A percentile compares a stretch with the other conserved stretches of the same genome.
Conservation (phyloP, 148 eudicot species). For the Dianthus caryophyllus region DNA sequence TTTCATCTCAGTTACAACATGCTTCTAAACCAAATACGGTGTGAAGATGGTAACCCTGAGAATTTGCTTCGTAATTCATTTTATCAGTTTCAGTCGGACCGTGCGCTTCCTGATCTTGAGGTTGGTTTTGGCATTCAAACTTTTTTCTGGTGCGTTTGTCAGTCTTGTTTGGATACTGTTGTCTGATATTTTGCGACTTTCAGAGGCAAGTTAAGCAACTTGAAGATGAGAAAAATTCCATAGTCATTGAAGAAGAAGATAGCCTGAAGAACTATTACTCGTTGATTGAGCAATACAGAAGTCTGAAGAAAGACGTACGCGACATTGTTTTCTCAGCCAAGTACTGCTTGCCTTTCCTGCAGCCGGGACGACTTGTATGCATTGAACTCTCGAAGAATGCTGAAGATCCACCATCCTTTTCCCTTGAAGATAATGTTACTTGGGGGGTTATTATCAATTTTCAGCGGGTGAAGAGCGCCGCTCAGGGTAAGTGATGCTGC, state of each 20-base stretch:
- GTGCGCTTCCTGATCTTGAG: constrained; percentile 90
- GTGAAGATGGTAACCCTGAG: constrained; percentile 96
- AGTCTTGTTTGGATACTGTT: not conserved
- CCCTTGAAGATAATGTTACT: constrained; percentile 60
- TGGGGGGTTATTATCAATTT: constrained; percentile 97
- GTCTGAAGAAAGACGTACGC: constrained; percentile 69
- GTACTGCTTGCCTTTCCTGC: constrained; percentile 89
- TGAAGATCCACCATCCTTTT: constrained; percentile 47
- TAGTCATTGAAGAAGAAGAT: constrained; percentile 76
- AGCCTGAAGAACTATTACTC: constrained; percentile 82
- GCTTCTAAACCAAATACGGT: constrained; percentile 88
- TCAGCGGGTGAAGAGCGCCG: constrained; percentile 53
- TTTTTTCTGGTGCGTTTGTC: not conserved
- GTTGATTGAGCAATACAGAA: constrained; percentile 67
- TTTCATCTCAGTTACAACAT: constrained; percentile 97
- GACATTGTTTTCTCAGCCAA: constrained; percentile 61
- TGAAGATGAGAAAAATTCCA: constrained; percentile 81
- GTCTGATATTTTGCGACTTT: constrained; percentile 19
- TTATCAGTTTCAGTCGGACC: constrained; percentile 92
- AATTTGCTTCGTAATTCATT: constrained; percentile 94
- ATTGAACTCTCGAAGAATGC: constrained; percentile 51
- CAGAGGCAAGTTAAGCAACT: constrained; percentile 80
- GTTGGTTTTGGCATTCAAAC: constrained; percentile 29
- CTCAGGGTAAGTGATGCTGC: constrained; percentile 51
- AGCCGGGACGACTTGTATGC: constrained; percentile 92